A percentile compares a stretch with the other conserved stretches of the same genome.
Evolutionary conservation across 805 yeast genomes (phyloP).

Genomic region (Naumovozyma baii): DNA sequence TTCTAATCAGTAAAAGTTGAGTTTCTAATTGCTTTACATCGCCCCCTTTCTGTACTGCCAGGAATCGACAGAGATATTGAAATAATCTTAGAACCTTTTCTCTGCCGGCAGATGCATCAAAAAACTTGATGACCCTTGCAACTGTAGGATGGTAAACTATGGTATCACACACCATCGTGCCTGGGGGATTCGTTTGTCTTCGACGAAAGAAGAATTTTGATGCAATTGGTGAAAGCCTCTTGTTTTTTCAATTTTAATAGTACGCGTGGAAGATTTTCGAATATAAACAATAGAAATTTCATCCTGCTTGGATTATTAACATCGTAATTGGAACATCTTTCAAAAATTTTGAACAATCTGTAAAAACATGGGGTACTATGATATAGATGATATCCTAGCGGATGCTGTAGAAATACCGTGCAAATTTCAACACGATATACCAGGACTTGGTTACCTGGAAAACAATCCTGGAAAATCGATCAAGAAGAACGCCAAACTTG

Average conservation of each 20-base stretch:
- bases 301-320: too few relatives aligned
- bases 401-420: constrained; percentile 71
- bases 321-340: neutral
- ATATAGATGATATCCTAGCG: constrained; percentile 65
- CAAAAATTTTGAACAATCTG: neutral
- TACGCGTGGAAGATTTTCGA: too few relatives aligned
- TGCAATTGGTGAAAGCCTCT: too few relatives aligned
- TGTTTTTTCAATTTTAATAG: too few relatives aligned
- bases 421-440: constrained; percentile 64
- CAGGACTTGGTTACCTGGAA: constrained; percentile 81
- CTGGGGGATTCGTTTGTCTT: too few relatives aligned
- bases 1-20: constrained; percentile 63
- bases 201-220: too few relatives aligned
- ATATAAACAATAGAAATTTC: too few relatives aligned
- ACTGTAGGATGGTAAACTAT: constrained; percentile 49
- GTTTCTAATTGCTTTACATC: constrained; percentile 41
- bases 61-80: constrained; percentile 71
- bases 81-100: constrained; percentile 72
- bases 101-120: constrained; percentile 64
- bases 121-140: constrained; percentile 48
- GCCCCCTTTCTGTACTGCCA: constrained; percentile 47
- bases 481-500: constrained; percentile 50
- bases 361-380: constrained; percentile 44
- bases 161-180: constrained; percentile 54
- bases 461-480: constrained; percentile 60